phyloP scores from a whole-genome alignment of 768 basidiomycete species.

The Tulasnella sp. region DNA sequence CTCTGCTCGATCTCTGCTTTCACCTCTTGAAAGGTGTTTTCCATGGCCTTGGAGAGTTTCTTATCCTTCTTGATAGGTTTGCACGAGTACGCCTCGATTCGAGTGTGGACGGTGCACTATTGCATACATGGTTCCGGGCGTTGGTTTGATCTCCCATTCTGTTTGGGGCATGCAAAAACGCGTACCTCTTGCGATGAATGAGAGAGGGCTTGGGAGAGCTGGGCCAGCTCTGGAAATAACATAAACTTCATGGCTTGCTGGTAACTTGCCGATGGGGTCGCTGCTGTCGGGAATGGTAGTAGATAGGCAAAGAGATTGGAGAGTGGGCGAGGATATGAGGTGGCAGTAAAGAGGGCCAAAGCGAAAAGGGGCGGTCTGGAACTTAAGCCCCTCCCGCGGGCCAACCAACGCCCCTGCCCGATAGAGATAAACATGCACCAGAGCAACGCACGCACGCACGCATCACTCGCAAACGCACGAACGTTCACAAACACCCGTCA shows the following conservation, averaged over 20 bases:
- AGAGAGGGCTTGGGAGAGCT: slow-evolving; percentile 71
- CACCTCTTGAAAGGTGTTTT: slow-evolving; percentile 78
- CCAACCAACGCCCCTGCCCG: slow-evolving; percentile 20
- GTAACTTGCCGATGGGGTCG: neutral
- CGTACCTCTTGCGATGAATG: slow-evolving; percentile 69
- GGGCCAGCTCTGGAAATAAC: slow-evolving; percentile 72
- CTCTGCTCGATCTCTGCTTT: slow-evolving; percentile 53
- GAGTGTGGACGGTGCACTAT: slow-evolving; percentile 74
- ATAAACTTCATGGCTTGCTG: slow-evolving; percentile 75
- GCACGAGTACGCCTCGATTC: slow-evolving; percentile 95
- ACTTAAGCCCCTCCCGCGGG: slow-evolving; percentile 16
- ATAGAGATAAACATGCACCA: slow-evolving; percentile 22
- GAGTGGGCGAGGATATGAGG: slow-evolving; percentile 7
- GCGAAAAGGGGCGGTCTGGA: slow-evolving; percentile 15
- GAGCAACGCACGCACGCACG: neutral
- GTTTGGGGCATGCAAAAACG: neutral
- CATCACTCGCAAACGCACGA: neutral
- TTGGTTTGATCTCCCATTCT: neutral
- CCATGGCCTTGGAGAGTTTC: slow-evolving; percentile 90
- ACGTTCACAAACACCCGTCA: neutral
- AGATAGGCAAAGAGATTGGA: neutral
- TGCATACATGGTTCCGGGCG: neutral
- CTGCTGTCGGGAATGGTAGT: neutral
- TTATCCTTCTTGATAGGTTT: slow-evolving; percentile 97
- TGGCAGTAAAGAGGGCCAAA: slow-evolving; percentile 19